Evolutionary conservation across 768 basidiomycete species (phyloP), one percentile per base, ranked within the genome.

Genomic region (Boletales sp.): DNA sequence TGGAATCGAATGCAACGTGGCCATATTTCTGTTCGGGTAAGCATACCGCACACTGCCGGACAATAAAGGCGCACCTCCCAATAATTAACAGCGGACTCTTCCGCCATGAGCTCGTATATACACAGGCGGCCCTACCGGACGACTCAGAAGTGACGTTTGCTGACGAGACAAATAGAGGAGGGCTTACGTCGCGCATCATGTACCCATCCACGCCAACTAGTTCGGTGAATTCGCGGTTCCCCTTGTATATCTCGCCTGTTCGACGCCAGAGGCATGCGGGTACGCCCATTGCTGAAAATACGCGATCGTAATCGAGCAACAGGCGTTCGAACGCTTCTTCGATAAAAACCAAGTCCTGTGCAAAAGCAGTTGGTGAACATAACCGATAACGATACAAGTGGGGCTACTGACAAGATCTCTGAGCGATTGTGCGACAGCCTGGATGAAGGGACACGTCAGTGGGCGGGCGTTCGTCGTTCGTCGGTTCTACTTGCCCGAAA

Each of bases 181-280:
- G n/a, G 71, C 82, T 58, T 59, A 87, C 87, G 51, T 93, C 92
- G n/a, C 89, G 83, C 71, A 95, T 78, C 80, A 89, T 86, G 52
- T 83, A 83, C 35, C 90, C 87, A 50, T 93, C 90, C 29, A 97
- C 77, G 18, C 94, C 86, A 30, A 97, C 81, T 8, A 98, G 74
- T 61, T 92, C 90, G 7, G 92, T 86, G 66, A 99, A 97, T 70
- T 95, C 94, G 48, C 91, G 81, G 65, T 99, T 99, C 39, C 88
- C 94, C 68, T 98, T 98, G 76, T 97, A 98, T 55, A 98, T 98
- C 72, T 98, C 94, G 31, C 95, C 95, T 3, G 95, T 99, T 42
- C 95, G 76, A 24, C 94, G 78, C 95, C 95, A 98, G 7, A 97
- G 78, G 57, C 95, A 99, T 0, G 94, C 94, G 0, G 95, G 95